phyloP scores from a whole-genome alignment of 108 stramenopile genomes.

The Nitzschia sp. region DNA sequence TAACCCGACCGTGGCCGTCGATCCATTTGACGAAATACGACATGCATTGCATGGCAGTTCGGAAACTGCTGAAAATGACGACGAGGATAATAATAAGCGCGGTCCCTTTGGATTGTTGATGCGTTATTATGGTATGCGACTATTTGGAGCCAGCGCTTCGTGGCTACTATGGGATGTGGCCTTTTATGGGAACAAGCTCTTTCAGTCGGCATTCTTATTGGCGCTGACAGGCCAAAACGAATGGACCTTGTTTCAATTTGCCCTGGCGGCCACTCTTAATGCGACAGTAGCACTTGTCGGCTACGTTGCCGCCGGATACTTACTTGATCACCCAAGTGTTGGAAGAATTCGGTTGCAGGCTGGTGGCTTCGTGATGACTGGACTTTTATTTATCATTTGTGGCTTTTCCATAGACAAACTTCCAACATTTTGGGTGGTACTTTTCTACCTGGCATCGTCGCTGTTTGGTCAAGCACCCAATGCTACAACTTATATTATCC shows the following conservation, averaged over 20 bases:
- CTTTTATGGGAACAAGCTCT: constrained; percentile 84
- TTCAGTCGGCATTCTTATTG: constrained; percentile 64
- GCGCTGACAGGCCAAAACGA: constrained; percentile 54
- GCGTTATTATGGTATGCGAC: constrained; percentile 58
- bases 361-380: constrained; percentile 64
- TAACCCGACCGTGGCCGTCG: neutral
- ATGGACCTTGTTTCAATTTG: constrained; percentile 47
- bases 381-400: constrained; percentile 62
- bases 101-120: constrained; percentile 16
- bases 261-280: constrained; percentile 59
- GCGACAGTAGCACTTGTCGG: constrained; percentile 73
- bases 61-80: neutral
- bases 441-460: constrained; percentile 60
- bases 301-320: constrained; percentile 67
- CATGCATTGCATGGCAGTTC: neutral
- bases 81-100: neutral
- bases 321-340: constrained; percentile 59
- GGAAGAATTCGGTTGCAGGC: constrained; percentile 64
- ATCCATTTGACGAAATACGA: neutral
- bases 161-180: constrained; percentile 83
- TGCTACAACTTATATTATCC: constrained; percentile 72
- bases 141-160: constrained; percentile 61
- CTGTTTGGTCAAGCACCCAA: constrained; percentile 85
- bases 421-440: constrained; percentile 45
- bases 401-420: constrained; percentile 50